Percentiles rank a stretch among this genome's conserved stretches.
These are phyloP conservation scores for Cubamyces sp. DNA, from an alignment of 768 basidiomycete species.

Conservation along the genomic window DNA sequence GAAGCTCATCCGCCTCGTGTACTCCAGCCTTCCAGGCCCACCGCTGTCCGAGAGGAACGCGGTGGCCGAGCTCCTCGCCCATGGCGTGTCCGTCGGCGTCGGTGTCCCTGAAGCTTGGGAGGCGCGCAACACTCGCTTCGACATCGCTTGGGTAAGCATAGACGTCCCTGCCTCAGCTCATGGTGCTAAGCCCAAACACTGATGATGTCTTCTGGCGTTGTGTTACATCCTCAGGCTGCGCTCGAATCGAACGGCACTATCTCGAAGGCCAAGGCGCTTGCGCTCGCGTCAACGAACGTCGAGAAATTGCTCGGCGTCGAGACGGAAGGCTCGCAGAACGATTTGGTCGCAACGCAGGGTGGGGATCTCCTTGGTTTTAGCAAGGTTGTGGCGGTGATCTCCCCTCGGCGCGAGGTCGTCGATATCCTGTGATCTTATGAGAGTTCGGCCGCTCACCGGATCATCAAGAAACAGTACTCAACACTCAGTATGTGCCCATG, in stretches of 20 bases:
- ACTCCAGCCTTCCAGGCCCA: slow-evolving; percentile 65
- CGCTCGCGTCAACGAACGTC: slow-evolving; percentile 47
- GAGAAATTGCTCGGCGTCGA: slow-evolving; percentile 44
- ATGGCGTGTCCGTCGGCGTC: slow-evolving; percentile 75
- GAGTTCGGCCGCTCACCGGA: background rate
- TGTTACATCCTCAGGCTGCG: slow-evolving; percentile 14
- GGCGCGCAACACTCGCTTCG: slow-evolving; percentile 78
- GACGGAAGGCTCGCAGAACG: slow-evolving; percentile 18
- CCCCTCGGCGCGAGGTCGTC: slow-evolving; percentile 31
- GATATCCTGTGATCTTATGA: slow-evolving; percentile 26
- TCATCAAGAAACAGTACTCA: background rate
- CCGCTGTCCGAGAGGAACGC: slow-evolving; percentile 67
- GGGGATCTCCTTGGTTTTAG: slow-evolving; percentile 43
- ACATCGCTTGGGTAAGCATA: slow-evolving; percentile 71
- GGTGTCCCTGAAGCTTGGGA: slow-evolving; percentile 70
- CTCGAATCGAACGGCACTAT: slow-evolving; percentile 32
- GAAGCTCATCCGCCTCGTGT: background rate
- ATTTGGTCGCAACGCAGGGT: slow-evolving; percentile 39
- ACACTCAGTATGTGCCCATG: too few relatives aligned
- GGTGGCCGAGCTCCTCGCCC: slow-evolving; percentile 60
- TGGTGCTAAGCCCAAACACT: background rate
- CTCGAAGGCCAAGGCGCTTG: slow-evolving; percentile 40
- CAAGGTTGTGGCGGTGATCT: slow-evolving; percentile 46
- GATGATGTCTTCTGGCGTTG: background rate
- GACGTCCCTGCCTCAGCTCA: background rate